Evolutionary conservation across 2,329 filamentous ascomycete species (phyloP).

Genomic region (Penicillium sp.): DNA sequence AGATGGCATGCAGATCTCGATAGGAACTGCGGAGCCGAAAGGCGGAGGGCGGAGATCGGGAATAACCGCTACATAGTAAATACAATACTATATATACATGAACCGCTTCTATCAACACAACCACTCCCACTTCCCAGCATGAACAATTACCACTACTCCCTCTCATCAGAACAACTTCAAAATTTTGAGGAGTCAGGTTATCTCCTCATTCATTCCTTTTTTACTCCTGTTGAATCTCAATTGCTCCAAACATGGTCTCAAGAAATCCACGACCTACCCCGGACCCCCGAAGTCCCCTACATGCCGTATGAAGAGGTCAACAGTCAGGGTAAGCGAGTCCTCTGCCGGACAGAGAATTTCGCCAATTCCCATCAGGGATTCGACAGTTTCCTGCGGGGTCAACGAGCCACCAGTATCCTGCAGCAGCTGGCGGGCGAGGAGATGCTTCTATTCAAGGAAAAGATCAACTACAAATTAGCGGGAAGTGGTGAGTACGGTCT

Average conservation of each 20-base stretch:
- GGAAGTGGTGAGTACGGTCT: constrained; percentile 43
- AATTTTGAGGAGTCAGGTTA: constrained; percentile 36
- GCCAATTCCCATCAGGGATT: constrained; percentile 39
- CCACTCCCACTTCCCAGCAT: too few relatives aligned
- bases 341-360: constrained; percentile 42
- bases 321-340: constrained; percentile 32
- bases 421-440: constrained; percentile 41
- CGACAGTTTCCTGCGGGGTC: constrained; percentile 41
- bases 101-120: too few relatives aligned
- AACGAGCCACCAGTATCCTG: constrained; percentile 36
- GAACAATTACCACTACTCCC: constrained; percentile 25
- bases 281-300: constrained; percentile 29
- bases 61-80: too few relatives aligned
- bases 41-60: too few relatives aligned
- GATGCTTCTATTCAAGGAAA: constrained; percentile 51
- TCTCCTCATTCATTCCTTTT: constrained; percentile 30
- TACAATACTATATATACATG: too few relatives aligned
- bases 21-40: too few relatives aligned
- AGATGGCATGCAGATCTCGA: too few relatives aligned
- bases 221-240: constrained; percentile 25
- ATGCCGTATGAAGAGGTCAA: constrained; percentile 45
- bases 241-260: constrained; percentile 37
- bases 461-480: too few relatives aligned
- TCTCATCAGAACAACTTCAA: constrained; percentile 25
- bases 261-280: constrained; percentile 41